Evolutionary conservation across 2,329 filamentous ascomycete species (phyloP).

Genomic region (Arthroderma sp.): DNA sequence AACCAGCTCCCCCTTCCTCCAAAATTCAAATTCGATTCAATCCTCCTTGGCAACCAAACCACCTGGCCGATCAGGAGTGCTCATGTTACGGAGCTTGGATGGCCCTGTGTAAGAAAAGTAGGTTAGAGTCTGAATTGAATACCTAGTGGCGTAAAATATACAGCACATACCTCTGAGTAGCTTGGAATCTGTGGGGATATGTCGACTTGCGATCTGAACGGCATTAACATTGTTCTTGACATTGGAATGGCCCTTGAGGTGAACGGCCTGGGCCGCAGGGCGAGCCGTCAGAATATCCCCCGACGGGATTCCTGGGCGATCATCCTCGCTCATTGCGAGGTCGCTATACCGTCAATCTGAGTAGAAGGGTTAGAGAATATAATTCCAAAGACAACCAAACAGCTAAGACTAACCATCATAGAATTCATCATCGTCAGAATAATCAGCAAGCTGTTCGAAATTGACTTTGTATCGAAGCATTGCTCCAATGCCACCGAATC

Average conservation of each 20-base stretch:
- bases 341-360: conserved; percentile 77
- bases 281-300: conserved; percentile 43
- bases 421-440: conserved; percentile 76
- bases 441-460: conserved; percentile 94
- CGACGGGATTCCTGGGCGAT: conserved; percentile 47
- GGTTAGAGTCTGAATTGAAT: conserved; percentile 1
- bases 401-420: conserved; percentile 49
- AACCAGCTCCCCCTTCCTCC: no score
- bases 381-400: not conserved
- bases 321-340: conserved; percentile 82
- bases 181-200: conserved; percentile 23
- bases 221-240: conserved; percentile 21
- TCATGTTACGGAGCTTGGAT: conserved; percentile 31
- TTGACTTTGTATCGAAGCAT: conserved; percentile 99
- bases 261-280: conserved; percentile 27
- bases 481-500: conserved; percentile 95
- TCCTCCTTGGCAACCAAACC: no score
- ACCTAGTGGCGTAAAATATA: not conserved
- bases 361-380: conserved; percentile 3
- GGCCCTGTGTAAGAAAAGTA: conserved; percentile 18
- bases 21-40: no score
- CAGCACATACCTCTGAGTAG: conserved; percentile 25
- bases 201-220: conserved; percentile 18
- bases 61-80: not conserved
- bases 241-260: conserved; percentile 21